Evolutionary conservation across 768 basidiomycete genomes (phyloP).

Genomic region (Dentipellis fragilis): DNA sequence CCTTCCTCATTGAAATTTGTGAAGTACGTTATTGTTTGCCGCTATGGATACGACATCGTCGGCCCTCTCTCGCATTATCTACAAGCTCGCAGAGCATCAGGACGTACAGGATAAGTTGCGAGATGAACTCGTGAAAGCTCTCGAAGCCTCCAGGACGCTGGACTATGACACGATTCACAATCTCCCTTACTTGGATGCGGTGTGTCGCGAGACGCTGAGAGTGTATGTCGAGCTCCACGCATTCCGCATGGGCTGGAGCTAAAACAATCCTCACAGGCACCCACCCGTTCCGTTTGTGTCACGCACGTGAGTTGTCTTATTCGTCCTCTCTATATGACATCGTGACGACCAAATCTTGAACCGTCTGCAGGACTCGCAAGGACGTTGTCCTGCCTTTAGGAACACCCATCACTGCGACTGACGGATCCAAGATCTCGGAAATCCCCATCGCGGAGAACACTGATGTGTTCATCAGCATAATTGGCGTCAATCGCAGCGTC

Average conservation of each 20-base stretch:
- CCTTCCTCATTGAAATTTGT: not conserved
- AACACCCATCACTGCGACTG: not conserved
- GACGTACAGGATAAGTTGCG: conserved; percentile 23
- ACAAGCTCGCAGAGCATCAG: conserved; percentile 21
- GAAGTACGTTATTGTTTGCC: not conserved
- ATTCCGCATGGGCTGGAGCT: too few relatives aligned
- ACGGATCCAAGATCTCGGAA: not conserved
- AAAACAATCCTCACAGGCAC: too few relatives aligned
- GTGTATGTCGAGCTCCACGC: conserved; percentile 18
- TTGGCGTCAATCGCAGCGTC: not conserved
- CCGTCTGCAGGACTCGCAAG: too few relatives aligned
- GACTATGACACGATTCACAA: conserved; percentile 29
- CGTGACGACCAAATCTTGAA: too few relatives aligned
- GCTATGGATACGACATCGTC: conserved; percentile 16
- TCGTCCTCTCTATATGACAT: too few relatives aligned
- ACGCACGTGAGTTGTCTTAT: too few relatives aligned
- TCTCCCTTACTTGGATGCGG: conserved; percentile 36
- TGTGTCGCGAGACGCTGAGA: conserved; percentile 33
- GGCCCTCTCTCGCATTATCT: conserved; percentile 24
- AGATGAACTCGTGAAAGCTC: conserved; percentile 10
- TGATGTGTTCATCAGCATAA: conserved; percentile 9
- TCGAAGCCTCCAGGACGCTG: conserved; percentile 20
- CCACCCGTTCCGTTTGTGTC: too few relatives aligned
- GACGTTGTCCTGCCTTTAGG: too few relatives aligned
- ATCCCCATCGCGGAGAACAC: conserved; percentile 11